Evolutionary conservation across 2,329 filamentous ascomycete genomes (phyloP), one percentile per base, ranked within the genome.

Genomic region (Epichloe amarillans): DNA sequence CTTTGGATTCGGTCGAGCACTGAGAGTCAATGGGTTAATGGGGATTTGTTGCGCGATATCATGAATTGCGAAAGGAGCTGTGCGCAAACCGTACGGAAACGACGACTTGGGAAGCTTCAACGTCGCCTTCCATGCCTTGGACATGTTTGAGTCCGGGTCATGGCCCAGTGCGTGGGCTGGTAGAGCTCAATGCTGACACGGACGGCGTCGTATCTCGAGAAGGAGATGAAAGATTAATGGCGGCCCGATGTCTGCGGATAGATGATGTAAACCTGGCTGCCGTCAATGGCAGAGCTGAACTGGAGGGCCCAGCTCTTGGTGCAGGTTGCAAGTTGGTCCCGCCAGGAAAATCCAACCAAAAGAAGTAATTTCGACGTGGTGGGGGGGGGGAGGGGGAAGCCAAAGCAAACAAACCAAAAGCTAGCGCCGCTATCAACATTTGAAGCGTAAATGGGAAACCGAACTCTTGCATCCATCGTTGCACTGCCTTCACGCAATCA

Each of bases 101-200:
- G 74, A 79, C 46, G 85, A 85, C 62, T 82, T 83, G 53, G 87
- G 87, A 60, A 93, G 75, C 68, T 79, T 83, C 65, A 90, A 66
- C 50, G 86, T 88, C 64, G 81, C 80, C 64, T 82, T 78, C 84
- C 85, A 88, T 64, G 76, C 82, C 69, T 79, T 82, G 43, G 67
- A 68, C 69, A 71, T 71, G 56, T 57, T 62, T 30, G 47, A 49
- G 47, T 49, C 47, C 53, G 47, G 52, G 61, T 52, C 66, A 67
- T 64, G 57, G 57, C 62, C 38, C 36, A 19, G 17, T 12, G 15
- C 12, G 43, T 26, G 42, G 42, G 48, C 49, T 53, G 51, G 48
- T 49, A 42, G 43, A 48, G 47, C 45, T 52, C 19, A 41, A 40
- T 39, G 37, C 46, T 35, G 26, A 35, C 37, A 26, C 17, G 17